These are phyloP conservation scores for Hanseniaspora jakobsenii DNA, from an alignment of 805 yeast species.

Conservation along the genomic window DNA sequence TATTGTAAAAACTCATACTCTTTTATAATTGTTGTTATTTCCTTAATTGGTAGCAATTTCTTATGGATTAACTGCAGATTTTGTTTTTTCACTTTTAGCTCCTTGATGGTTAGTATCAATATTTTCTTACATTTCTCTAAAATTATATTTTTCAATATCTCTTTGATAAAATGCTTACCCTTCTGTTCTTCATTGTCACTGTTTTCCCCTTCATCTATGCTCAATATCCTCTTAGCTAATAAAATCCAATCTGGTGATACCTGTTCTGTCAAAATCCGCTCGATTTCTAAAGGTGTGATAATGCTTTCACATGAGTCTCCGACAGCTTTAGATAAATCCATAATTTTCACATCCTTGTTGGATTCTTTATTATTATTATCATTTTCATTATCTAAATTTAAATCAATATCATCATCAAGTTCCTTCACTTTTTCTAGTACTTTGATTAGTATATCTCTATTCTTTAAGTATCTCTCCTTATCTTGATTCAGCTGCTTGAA, in stretches of 20 bases:
- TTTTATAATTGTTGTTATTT: constrained; percentile 46
- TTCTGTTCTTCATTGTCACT: no score
- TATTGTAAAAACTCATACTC: constrained; percentile 52
- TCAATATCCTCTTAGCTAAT: not conserved
- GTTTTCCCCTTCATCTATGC: constrained; percentile 21
- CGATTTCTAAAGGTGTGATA: constrained; percentile 14
- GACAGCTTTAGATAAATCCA: constrained; percentile 15
- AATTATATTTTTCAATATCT: constrained; percentile 46
- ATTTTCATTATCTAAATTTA: constrained; percentile 15
- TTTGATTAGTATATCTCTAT: not conserved
- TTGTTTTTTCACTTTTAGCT: constrained; percentile 41
- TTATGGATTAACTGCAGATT: constrained; percentile 69
- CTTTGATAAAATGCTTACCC: constrained; percentile 22
- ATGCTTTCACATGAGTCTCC: no score
- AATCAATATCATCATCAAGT: constrained; percentile 6
- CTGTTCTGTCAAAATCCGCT: not conserved
- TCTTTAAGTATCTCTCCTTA: no score
- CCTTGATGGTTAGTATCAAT: constrained; percentile 51
- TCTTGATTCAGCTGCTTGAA: no score
- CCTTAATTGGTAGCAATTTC: constrained; percentile 49
- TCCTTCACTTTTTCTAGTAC: not conserved
- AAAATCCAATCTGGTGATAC: constrained; percentile 1
- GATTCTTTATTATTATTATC: constrained; percentile 16
- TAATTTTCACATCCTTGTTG: not conserved
- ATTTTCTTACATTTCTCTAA: constrained; percentile 66